These are phyloP conservation scores for Scedosporium minutisporum DNA, from an alignment of 2,329 filamentous ascomycete species.

Conservation along the genomic window DNA sequence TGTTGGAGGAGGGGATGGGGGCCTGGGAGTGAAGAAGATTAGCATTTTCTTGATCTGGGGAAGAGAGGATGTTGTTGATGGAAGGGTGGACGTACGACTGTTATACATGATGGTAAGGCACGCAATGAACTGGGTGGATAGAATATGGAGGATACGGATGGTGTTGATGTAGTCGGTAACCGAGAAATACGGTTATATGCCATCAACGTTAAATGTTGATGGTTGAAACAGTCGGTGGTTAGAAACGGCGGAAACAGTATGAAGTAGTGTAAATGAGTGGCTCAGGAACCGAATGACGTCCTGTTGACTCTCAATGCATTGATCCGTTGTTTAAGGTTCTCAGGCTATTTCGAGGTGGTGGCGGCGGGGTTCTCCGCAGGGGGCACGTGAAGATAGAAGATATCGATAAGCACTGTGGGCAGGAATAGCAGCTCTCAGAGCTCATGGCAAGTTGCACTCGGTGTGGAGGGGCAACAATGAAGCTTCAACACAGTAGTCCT, in stretches of 20 bases:
- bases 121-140: too few relatives aligned
- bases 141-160: too few relatives aligned
- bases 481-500: not conserved
- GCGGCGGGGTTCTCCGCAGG: not conserved
- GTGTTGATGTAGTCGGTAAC: too few relatives aligned
- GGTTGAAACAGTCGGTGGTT: too few relatives aligned
- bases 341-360: not conserved
- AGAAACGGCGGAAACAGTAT: too few relatives aligned
- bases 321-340: not conserved
- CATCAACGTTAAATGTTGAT: too few relatives aligned
- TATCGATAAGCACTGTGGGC: conserved; percentile 11
- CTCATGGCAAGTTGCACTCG: not conserved
- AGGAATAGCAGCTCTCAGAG: not conserved
- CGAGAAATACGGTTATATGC: too few relatives aligned
- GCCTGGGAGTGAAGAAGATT: conserved; percentile 31
- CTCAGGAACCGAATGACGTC: not conserved
- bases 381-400: conserved; percentile 14
- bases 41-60: not conserved
- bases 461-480: not conserved
- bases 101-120: conserved; percentile 13
- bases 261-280: too few relatives aligned
- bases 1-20: conserved; percentile 85
- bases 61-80: not conserved
- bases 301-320: too few relatives aligned
- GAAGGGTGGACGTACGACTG: conserved; percentile 8